Evolutionary conservation across 257 asterid species (phyloP), one percentile per base, ranked within the genome.

Genomic region (Fraxinus excelsior): DNA sequence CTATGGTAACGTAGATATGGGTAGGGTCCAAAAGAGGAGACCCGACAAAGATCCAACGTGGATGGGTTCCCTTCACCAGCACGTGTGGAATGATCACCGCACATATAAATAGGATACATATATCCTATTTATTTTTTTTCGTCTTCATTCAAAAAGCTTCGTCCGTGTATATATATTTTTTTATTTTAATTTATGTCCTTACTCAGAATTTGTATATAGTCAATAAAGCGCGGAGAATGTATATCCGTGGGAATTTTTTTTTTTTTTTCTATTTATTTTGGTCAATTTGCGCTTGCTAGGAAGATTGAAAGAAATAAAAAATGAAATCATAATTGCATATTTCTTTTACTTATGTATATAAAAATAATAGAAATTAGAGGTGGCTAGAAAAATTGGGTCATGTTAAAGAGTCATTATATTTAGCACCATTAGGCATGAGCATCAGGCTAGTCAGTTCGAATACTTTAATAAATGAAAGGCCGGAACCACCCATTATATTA

Each of bases 1-100:
- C 51, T 9, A 35, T 42, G 11, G 35, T 74, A 11, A 74, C 29
- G 18, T 8, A 14, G 74, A 7, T n/a, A 13, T 29, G 79, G 73
- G 70, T 72, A 37, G 83, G 78, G 58, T 23, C 51, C 56, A 74
- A 51, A 69, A 40, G 13, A 5, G 25, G 38, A 25, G 31, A 71
- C 51, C 78, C 73, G 80, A 83, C 84, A 80, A 64, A 80, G 28
- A 40, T 71, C 78, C 87, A 76, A 71, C 81, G 56, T 72, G 70
- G 79, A 71, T 72, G 79, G 71, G 46, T 64, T 46, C 28, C 74
- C 76, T 58, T 58, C 80, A 62, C 65, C 71, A 73, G 31, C 84
- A 79, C 84, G 85, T 79, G 84, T 42, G 84, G 70, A 65, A 58
- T 31, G 44, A 74, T 62, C 64, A 32, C 70, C 79, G 29, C 28